Percentiles rank a stretch among this genome's conserved stretches.
Evolutionary conservation across 306 rosid species (phyloP).

Genomic region (Alnus glutinosa): DNA sequence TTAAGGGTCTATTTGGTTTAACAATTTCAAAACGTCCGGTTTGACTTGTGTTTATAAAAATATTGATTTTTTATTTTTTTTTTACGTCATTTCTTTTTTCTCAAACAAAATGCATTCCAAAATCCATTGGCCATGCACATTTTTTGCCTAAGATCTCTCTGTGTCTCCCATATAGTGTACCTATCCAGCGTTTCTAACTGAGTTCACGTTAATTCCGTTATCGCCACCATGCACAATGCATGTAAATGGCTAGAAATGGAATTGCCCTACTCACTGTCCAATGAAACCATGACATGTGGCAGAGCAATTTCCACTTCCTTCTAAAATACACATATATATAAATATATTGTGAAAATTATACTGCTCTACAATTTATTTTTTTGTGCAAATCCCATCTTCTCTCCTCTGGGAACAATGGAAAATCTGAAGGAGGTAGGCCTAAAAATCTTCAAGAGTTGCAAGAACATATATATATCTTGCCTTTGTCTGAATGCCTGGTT

Average conservation of each 20-base stretch:
- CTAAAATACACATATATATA: constrained; percentile 3
- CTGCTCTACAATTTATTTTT: constrained; percentile 9
- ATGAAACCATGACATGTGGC: constrained; percentile 18
- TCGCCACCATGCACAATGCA: neutral
- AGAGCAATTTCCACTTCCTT: constrained; percentile 7
- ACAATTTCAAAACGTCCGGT: too few species aligned
- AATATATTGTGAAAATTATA: constrained; percentile 9
- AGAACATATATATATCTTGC: neutral
- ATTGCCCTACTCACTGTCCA: constrained; percentile 14
- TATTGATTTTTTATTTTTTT: too few species aligned
- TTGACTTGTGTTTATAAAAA: too few species aligned
- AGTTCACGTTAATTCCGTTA: constrained; percentile 23
- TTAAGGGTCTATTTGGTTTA: too few species aligned
- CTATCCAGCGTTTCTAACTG: constrained; percentile 22
- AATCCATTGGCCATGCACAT: constrained; percentile 33
- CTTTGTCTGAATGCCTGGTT: neutral
- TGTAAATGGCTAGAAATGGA: constrained; percentile 14
- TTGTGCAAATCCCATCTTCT: constrained; percentile 6
- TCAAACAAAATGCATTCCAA: too few species aligned
- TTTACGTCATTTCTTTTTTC: too few species aligned
- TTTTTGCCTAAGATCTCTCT: constrained; percentile 23
- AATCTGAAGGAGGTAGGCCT: constrained; percentile 31
- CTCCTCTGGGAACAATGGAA: constrained; percentile 39
- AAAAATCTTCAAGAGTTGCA: neutral
- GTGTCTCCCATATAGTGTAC: constrained; percentile 17